Evolutionary conservation across 345 rosid species (phyloP), one percentile per base, ranked within the genome.

Genomic region (Bruguiera gymnorhiza): DNA sequence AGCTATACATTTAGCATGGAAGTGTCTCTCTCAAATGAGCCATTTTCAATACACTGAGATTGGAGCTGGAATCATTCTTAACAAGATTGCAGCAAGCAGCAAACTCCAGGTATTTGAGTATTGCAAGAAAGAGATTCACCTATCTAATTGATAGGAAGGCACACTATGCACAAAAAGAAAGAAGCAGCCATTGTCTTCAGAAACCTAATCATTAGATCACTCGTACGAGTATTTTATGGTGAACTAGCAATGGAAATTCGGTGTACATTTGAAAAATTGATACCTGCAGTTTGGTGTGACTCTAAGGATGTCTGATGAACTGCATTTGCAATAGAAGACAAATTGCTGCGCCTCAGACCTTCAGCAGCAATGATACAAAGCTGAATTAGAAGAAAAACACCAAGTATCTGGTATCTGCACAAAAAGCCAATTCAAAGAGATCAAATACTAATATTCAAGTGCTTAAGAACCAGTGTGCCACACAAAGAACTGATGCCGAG

Each of bases 351-450:
- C 21, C 97, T 87, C 52, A 95, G 79, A 60, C 87, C 87, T 75
- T 95, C 97, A 71, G 96, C 89, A 69, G 97, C 97, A 81, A 92
- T 83, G 75, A 91, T 76, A 75, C 97, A 95, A 63, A 95, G 84
- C 80, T 92, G 99, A 80, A 95, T 82, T 73, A 95, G 80, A 72
- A 92, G 97, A 80, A 95, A 95, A 27, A 92, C 81, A 32, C 99
- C 99, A 43, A 95, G 81, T 71, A 90, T 87, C 76, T 95, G 97
- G 80, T 95, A 92, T 79, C 97, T 92, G 87, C 74, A 51, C 36
- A 71, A 39, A 78, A 79, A 75, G 51, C 43, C 66, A 70, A 59
- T 65, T 53, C 72, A 62, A 53, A 60, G 19, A 16, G 54, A 29
- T 46, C 19, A 39, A 46, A 53, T 15, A 61, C 10, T 55, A 6